Conservation (phyloP, 1,284 basidiomycete species). For the Pyrrhoderma lamaoense region DNA sequence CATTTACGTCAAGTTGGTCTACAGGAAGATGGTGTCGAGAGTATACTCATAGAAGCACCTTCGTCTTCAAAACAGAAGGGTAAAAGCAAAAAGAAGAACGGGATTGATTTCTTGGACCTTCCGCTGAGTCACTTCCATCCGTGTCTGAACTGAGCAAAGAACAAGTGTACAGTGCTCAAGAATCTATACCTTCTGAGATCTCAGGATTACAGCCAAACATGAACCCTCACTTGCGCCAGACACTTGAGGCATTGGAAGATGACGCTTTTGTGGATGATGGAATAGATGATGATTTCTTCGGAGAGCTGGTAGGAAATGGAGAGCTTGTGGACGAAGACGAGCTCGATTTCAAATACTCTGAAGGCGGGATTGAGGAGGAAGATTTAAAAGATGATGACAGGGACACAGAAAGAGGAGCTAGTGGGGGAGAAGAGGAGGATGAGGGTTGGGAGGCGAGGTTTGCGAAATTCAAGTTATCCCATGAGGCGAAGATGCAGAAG, state of each 20-base stretch:
- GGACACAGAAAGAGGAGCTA: constrained; percentile 22
- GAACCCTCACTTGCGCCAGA: constrained; percentile 93
- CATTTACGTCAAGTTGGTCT: constrained; percentile 78
- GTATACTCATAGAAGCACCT: constrained; percentile 69
- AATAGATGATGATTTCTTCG: constrained; percentile 61
- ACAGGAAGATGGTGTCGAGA: constrained; percentile 71
- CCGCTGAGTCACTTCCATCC: constrained; percentile 73
- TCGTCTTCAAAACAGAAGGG: constrained; percentile 28
- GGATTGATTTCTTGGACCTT: constrained; percentile 39
- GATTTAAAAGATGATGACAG: constrained; percentile 23
- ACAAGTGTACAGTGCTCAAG: constrained; percentile 57
- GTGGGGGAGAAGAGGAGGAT: constrained; percentile 23
- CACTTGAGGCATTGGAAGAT: constrained; percentile 92
- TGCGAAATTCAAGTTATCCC: constrained; percentile 57
- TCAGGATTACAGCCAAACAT: constrained; percentile 93
- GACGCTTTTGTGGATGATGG: constrained; percentile 86
- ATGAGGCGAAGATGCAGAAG: constrained; percentile 34
- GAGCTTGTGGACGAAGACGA: constrained; percentile 50
- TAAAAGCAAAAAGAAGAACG: constrained; percentile 21
- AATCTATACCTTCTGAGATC: constrained; percentile 74
- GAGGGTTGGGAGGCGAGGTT: constrained; percentile 68
- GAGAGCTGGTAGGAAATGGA: constrained; percentile 67
- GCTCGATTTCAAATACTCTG: constrained; percentile 62
- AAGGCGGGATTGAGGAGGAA: constrained; percentile 39
- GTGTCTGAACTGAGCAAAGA: constrained; percentile 65